Conservation (phyloP, 2,329 filamentous ascomycete species). For the Drechslera avenae region DNA sequence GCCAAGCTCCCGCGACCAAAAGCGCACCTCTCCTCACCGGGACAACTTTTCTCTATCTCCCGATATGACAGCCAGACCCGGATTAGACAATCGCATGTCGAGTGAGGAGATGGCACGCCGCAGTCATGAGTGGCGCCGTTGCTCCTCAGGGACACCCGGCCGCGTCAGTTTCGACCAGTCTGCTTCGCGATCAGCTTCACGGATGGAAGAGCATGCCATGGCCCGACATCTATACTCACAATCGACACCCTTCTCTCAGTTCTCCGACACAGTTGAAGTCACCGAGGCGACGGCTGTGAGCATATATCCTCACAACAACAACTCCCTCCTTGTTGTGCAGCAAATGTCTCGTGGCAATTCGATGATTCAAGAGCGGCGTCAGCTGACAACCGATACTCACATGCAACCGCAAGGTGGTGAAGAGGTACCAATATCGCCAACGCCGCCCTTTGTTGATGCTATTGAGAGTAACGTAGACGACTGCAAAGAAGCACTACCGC, state of each 20-base stretch:
- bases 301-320: conserved; percentile 67
- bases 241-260: conserved; percentile 56
- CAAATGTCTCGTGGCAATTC: conserved; percentile 47
- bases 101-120: conserved; percentile 38
- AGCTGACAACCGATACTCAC: conserved; percentile 22
- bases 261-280: conserved; percentile 61
- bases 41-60: conserved; percentile 38
- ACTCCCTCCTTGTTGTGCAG: conserved; percentile 68
- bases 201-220: conserved; percentile 48
- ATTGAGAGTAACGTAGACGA: conserved; percentile 17
- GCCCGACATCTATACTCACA: conserved; percentile 55
- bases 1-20: conserved; percentile 36
- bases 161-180: conserved; percentile 47
- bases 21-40: conserved; percentile 35
- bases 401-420: conserved; percentile 24
- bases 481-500: conserved; percentile 10
- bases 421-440: conserved; percentile 26
- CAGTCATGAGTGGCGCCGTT: conserved; percentile 41
- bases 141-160: conserved; percentile 38
- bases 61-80: conserved; percentile 28
- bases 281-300: conserved; percentile 65
- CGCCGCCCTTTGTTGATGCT: conserved; percentile 34
- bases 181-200: conserved; percentile 45
- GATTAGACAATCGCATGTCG: conserved; percentile 30
- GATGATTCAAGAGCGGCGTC: conserved; percentile 23